Base-by-base conservation (phyloP, 2,329 filamentous ascomycete genomes). In the Fonsecaea nubica region DNA sequence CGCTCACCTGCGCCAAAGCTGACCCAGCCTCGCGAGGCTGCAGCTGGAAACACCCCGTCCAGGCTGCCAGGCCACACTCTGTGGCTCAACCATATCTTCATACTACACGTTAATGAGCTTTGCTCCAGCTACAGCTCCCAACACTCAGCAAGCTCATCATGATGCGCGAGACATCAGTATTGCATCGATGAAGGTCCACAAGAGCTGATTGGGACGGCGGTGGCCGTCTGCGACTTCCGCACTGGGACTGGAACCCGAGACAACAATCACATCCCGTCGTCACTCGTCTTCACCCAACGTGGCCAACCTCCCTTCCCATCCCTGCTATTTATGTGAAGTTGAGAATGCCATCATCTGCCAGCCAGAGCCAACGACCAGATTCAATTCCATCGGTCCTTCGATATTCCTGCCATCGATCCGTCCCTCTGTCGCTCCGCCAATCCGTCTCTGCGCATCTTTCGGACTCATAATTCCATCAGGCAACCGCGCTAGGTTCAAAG, bases 401-500 rank as follows among this genome's bases (percentile, higher is more conserved):
- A 25, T 50, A 9, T 30, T 21, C 9, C 45, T 9, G 30, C 30
- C 42, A 2, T 10, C 57, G 21, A 15, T 21, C 12, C 18, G 12
- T 21, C 30, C 15, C 10, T 21, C 35, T 38, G 9, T 18, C 30
- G n/a, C 59, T 62, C 30, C 30, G 30, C 30, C 30, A 32, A 32
- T 32, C 52, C 36, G 7, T 53, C 12, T 50, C 38, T 30, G 40
- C 53, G 36, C 30, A 18, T 40, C 60, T 33, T n/a, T 48, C 30
- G 13, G 60, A 56, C 60, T 54, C 58, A 62, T 35, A 48, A 45
- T n/a, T 25, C 38, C 58, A 35, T 42, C 56, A 66, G 64, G 64
- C 64, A 66, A 63, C 64, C 59, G 55, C 64, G 32, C 59, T 66
- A 66, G 40, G 18, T 32, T 56, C 15, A 58, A 45, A 54, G 38